phyloP scores from a whole-genome alignment of 116 monocot species.

The Dioscorea cayenensis region DNA sequence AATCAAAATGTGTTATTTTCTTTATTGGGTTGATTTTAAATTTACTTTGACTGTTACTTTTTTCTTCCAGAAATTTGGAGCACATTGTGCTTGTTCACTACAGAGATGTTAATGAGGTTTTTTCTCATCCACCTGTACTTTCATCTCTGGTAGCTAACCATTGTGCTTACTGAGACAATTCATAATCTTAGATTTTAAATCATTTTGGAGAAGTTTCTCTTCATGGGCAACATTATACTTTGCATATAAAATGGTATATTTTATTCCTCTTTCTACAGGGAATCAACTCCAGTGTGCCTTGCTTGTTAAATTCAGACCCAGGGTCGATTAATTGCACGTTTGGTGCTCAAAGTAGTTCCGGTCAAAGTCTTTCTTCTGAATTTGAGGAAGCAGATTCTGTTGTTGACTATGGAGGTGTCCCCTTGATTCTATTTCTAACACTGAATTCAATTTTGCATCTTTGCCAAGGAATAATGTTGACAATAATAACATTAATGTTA shows the following conservation, averaged over 20 bases:
- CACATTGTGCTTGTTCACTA: slow-evolving; percentile 85
- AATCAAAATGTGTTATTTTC: neutral
- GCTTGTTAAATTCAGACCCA: slow-evolving; percentile 14
- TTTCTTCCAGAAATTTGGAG: slow-evolving; percentile 41
- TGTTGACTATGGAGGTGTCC: slow-evolving; percentile 20
- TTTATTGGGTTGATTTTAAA: neutral
- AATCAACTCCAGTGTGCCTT: slow-evolving; percentile 17
- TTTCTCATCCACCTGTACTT: neutral
- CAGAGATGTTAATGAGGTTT: slow-evolving; percentile 65
- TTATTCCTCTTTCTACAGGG: slow-evolving; percentile 28
- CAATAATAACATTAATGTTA: neutral
- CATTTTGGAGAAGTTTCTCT: neutral
- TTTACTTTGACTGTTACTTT: slow-evolving; percentile 2
- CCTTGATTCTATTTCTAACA: slow-evolving; percentile 13
- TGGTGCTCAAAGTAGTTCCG: slow-evolving; percentile 18
- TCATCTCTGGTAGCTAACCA: neutral
- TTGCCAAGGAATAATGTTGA: slow-evolving; percentile 11
- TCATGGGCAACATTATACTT: neutral
- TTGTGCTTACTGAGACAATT: neutral
- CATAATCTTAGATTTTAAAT: neutral
- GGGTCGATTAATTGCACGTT: neutral
- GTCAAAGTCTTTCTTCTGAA: slow-evolving; percentile 35
- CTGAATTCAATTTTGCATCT: slow-evolving; percentile 14
- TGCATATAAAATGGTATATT: neutral
- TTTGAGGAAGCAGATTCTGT: slow-evolving; percentile 46